phyloP scores from a whole-genome alignment of 768 basidiomycete species.

The Roridomyces roridus region DNA sequence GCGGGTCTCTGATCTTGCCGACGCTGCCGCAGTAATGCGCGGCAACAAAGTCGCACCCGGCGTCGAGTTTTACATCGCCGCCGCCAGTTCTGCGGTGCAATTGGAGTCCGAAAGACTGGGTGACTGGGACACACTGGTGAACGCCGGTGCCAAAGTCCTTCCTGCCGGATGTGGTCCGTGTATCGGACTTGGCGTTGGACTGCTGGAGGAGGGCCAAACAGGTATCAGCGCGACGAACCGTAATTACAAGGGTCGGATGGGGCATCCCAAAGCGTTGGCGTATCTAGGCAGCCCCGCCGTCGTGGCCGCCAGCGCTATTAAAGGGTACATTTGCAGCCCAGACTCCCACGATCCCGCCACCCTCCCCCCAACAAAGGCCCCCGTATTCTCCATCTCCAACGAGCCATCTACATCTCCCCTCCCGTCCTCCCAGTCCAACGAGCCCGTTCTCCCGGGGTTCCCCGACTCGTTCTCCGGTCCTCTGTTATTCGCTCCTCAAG shows the following conservation, averaged over 20 bases:
- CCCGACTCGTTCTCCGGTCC: slow-evolving; percentile 83
- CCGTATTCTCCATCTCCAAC: slow-evolving; percentile 61
- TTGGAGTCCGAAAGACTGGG: slow-evolving; percentile 85
- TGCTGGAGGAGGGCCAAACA: slow-evolving; percentile 92
- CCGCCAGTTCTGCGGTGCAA: slow-evolving; percentile 92
- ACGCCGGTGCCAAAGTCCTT: slow-evolving; percentile 90
- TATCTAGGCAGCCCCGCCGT: slow-evolving; percentile 97
- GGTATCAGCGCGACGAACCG: slow-evolving; percentile 98
- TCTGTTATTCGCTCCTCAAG: slow-evolving; percentile 92
- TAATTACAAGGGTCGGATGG: slow-evolving; percentile 99
- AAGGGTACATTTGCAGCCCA: slow-evolving; percentile 90
- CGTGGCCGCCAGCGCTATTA: slow-evolving; percentile 93
- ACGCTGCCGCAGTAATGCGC: slow-evolving; percentile 88
- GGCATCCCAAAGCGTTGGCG: slow-evolving; percentile 91
- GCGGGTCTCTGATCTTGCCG: slow-evolving; percentile 91
- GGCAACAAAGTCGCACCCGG: slow-evolving; percentile 83
- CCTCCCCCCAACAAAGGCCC: slow-evolving; percentile 58
- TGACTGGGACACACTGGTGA: slow-evolving; percentile 86
- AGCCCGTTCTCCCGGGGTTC: slow-evolving; percentile 82
- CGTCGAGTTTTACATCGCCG: slow-evolving; percentile 97
- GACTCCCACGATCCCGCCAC: slow-evolving; percentile 60
- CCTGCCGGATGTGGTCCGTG: slow-evolving; percentile 98
- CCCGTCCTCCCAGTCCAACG: slow-evolving; percentile 43
- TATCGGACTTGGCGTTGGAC: slow-evolving; percentile 92
- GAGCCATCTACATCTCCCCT: slow-evolving; percentile 32